Conservation (phyloP, 371 early-diverging fungal species). For the Blakeslea trispora region DNA sequence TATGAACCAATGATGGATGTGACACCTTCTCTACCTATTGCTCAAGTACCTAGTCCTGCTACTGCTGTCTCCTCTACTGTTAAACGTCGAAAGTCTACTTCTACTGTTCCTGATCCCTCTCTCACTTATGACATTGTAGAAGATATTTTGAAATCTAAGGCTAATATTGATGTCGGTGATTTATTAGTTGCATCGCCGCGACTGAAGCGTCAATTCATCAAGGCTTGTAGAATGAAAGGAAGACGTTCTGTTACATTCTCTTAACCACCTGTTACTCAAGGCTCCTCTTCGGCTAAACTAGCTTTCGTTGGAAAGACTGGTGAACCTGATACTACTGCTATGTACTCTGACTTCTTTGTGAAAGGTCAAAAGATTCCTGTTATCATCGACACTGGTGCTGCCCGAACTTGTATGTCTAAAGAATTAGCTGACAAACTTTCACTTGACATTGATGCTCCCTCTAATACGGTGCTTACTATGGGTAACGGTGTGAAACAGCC, state of each 20-base stretch:
- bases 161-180: neutral
- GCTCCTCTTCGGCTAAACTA: neutral
- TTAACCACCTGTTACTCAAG: too few relatives aligned
- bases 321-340: slow-evolving; percentile 8
- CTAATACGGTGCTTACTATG: slow-evolving; percentile 1
- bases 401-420: slow-evolving; percentile 8
- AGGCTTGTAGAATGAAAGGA: neutral
- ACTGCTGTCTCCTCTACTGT: too few relatives aligned
- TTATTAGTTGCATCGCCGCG: neutral
- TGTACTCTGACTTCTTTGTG: neutral
- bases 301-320: slow-evolving; percentile 6
- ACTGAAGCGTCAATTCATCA: neutral
- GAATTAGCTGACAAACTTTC: slow-evolving; percentile 1
- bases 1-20: too few relatives aligned
- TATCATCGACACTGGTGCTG: slow-evolving; percentile 4
- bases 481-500: slow-evolving; percentile 14
- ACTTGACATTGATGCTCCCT: slow-evolving; percentile 2
- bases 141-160: neutral
- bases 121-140: neutral
- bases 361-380: neutral
- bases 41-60: too few relatives aligned
- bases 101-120: too few relatives aligned
- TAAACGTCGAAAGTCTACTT: too few relatives aligned
- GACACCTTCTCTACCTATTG: too few relatives aligned
- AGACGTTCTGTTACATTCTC: neutral